These are phyloP conservation scores for Physcomitrium patens DNA, from an alignment of 225 moss, liverwort and hornwort genomes.

Conservation along the genomic window DNA sequence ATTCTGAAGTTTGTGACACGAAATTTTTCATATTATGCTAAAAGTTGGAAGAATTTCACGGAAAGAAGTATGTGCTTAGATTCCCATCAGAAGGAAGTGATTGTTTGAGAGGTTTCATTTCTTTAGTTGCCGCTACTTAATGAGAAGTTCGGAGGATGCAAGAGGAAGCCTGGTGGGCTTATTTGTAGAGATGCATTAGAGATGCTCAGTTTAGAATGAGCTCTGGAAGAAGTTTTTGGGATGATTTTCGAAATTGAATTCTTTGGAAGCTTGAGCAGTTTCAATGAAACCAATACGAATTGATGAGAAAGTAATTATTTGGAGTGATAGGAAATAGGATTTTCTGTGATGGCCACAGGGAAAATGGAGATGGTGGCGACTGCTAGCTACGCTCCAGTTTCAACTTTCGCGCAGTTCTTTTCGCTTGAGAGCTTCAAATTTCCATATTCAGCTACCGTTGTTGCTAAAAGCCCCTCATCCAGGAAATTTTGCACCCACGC, in stretches of 20 bases:
- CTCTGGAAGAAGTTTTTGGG: neutral
- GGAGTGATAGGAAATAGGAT: neutral
- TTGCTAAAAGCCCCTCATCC: neutral
- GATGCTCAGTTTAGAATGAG: neutral
- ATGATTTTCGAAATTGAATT: neutral
- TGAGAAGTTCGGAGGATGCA: conserved; percentile 2
- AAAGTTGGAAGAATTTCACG: neutral
- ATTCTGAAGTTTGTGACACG: neutral
- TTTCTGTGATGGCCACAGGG: neutral
- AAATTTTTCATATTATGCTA: neutral
- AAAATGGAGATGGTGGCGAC: conserved; percentile 35
- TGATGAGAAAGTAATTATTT: conserved; percentile 11
- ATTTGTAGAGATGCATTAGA: neutral
- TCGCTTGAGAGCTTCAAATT: conserved; percentile 24
- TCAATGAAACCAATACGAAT: conserved; percentile 16
- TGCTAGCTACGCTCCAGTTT: conserved; percentile 18
- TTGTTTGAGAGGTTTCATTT: conserved; percentile 8
- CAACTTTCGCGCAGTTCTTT: conserved; percentile 4
- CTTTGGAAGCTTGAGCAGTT: neutral
- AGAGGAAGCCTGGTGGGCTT: neutral
- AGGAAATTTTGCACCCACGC: conserved; percentile 17
- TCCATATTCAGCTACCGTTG: conserved; percentile 3
- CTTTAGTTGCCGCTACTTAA: neutral
- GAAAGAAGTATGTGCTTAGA: neutral
- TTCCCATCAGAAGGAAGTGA: neutral